Conservation (phyloP, 2,329 filamentous ascomycete species). For the Microsporum canis region DNA sequence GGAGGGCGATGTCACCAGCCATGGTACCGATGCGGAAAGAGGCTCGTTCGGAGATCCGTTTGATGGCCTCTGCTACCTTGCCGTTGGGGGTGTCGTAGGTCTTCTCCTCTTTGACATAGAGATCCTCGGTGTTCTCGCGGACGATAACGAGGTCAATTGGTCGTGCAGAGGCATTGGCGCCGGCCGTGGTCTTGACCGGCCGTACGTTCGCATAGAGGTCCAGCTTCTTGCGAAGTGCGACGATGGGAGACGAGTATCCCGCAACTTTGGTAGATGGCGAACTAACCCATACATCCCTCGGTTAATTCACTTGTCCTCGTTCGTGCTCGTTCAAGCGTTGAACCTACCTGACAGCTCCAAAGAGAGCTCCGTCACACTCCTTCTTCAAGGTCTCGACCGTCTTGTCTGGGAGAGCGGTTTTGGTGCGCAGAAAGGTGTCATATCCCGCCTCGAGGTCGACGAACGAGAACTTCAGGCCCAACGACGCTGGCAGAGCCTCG, state of each 20-base stretch:
- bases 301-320: not conserved
- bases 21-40: constrained; percentile 79
- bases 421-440: constrained; percentile 83
- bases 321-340: not conserved
- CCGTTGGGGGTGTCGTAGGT: constrained; percentile 60
- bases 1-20: constrained; percentile 86
- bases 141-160: constrained; percentile 96
- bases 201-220: constrained; percentile 96
- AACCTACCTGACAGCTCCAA: constrained; percentile 70
- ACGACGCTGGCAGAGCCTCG: constrained; percentile 82
- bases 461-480: constrained; percentile 89
- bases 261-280: constrained; percentile 82
- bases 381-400: constrained; percentile 80
- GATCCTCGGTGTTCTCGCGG: constrained; percentile 95
- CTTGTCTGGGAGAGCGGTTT: constrained; percentile 74
- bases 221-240: constrained; percentile 88
- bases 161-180: constrained; percentile 35
- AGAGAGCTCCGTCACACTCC: constrained; percentile 91
- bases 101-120: constrained; percentile 94
- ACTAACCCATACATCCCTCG: constrained; percentile 29
- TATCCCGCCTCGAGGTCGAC: constrained; percentile 87
- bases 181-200: constrained; percentile 72
- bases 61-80: constrained; percentile 92
- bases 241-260: constrained; percentile 93
- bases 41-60: constrained; percentile 84